phyloP scores from a whole-genome alignment of 139 green algal genomes.

The Picocystis salinarum region DNA sequence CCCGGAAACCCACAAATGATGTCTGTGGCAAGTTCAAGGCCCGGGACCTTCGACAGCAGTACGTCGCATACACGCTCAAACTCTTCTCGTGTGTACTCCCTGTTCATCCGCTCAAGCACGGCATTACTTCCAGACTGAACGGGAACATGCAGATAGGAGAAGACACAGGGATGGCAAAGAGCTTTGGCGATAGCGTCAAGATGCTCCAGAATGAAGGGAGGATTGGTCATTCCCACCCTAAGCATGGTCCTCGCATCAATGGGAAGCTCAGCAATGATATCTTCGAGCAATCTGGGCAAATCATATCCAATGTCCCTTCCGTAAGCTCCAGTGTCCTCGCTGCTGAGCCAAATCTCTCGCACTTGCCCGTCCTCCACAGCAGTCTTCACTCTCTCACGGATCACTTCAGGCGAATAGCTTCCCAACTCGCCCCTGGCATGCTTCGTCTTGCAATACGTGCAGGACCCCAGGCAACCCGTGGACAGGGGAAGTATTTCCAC shows the following conservation, averaged over 20 bases:
- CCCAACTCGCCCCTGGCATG: slow-evolving; percentile 69
- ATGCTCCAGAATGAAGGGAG: slow-evolving; percentile 79
- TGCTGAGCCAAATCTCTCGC: slow-evolving; percentile 75
- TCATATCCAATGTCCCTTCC: slow-evolving; percentile 53
- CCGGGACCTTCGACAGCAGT: slow-evolving; percentile 39
- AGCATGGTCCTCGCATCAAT: slow-evolving; percentile 55
- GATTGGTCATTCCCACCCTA: slow-evolving; percentile 85
- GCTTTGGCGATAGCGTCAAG: slow-evolving; percentile 34
- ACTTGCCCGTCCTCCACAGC: slow-evolving; percentile 36
- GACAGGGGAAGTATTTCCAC: slow-evolving; percentile 84
- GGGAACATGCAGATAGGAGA: slow-evolving; percentile 76
- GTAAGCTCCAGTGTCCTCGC: slow-evolving; percentile 79
- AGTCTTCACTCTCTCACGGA: slow-evolving; percentile 31
- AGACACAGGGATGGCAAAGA: slow-evolving; percentile 51
- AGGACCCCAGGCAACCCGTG: slow-evolving; percentile 67
- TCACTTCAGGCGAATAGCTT: slow-evolving; percentile 33
- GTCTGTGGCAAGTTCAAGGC: slow-evolving; percentile 74
- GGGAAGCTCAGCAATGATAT: slow-evolving; percentile 45
- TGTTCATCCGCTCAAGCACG: slow-evolving; percentile 70
- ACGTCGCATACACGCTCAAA: slow-evolving; percentile 53
- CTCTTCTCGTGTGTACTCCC: slow-evolving; percentile 67
- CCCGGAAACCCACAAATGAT: slow-evolving; percentile 66
- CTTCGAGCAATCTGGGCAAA: slow-evolving; percentile 41
- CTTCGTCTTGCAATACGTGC: slow-evolving; percentile 97
- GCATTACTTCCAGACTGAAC: slow-evolving; percentile 62